Base-by-base conservation (phyloP, 306 rosid species). In the Leucaena leucocephala region DNA sequence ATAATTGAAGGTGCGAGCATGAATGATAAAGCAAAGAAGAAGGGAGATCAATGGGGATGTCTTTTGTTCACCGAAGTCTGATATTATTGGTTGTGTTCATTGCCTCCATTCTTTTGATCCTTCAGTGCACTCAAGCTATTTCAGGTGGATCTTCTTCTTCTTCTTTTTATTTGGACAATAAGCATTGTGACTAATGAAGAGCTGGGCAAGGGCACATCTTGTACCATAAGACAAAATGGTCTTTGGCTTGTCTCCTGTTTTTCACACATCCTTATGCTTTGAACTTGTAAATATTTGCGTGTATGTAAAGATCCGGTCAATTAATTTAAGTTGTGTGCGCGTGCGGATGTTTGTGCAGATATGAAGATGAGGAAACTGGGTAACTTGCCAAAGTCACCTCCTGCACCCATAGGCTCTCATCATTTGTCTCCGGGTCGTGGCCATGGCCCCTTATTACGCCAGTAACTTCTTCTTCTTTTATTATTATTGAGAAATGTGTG, bases 361-460 rank as follows among this genome's bases (percentile, higher is more conserved):
- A 22, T 22, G 65, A 58, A 58, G 36, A 58, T 58, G 38, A 58
- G 65, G 35, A 58, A 58, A 58, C 36, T 58, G 65, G 65, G 65
- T 21, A 3, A 57, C 8, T 19, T n/a, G 63, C 63, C 63, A 21
- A 21, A 2, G 21, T 59, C 65, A 59, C 63, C 63, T 19, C 63
- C 63, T 57, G 1, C 35, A 19, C 63, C 63, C 63, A 0, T 19
- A 13, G 15, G 33, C 1, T 57, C 14, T 21, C 34, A 2, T 21
- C 2, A 4, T 27, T 27, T 27, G 12, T 21, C 63, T 57, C 35
- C 63, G 34, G 27, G 6, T 15, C 27, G 27, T 27, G 27, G 27
- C 27, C 27, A 27, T 27, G 27, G 27, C 27, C 27, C 27, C 27
- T 27, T 27, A 27, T 27, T 27, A 27, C 21, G 27, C 22, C 33